Evolutionary conservation across 306 rosid genomes (phyloP).

Genomic region (Cajanus cajan): DNA sequence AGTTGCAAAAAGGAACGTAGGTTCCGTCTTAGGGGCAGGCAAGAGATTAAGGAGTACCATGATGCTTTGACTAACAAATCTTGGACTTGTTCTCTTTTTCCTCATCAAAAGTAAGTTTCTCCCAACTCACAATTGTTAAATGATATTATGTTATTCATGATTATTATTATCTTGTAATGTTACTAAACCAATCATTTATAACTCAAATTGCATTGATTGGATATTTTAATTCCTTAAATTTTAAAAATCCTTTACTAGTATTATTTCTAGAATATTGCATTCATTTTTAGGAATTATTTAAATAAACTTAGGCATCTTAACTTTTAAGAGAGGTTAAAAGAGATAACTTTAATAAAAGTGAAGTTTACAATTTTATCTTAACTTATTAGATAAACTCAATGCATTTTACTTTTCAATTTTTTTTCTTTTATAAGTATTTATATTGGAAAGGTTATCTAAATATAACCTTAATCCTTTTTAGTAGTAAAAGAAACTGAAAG

Average conservation of each 20-base stretch:
- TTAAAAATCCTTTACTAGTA: not conserved
- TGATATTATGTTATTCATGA: not conserved
- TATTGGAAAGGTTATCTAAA: no score
- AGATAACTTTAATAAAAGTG: no score
- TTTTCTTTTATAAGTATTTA: no score
- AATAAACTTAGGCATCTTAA: not conserved
- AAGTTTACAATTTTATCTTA: no score
- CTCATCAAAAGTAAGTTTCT: constrained; percentile 31
- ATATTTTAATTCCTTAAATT: not conserved
- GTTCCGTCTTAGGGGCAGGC: constrained; percentile 26
- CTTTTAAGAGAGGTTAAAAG: no score
- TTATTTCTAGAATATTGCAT: no score
- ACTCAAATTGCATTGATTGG: not conserved
- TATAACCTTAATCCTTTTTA: no score
- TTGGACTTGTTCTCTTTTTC: constrained; percentile 47
- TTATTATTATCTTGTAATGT: not conserved
- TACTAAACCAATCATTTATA: not conserved
- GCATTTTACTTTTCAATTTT: no score
- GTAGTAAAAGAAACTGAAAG: no score
- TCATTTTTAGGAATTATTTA: no score
- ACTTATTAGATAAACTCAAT: no score
- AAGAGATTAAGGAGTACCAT: constrained; percentile 34
- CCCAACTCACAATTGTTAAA: not conserved
- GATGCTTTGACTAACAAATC: constrained; percentile 17
- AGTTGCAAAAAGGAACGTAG: constrained; percentile 43